Percentiles rank a stretch among this genome's conserved stretches.
Conservation (phyloP, 192 early-diverging fungal genomes). For the Paraglomus occultum region DNA sequence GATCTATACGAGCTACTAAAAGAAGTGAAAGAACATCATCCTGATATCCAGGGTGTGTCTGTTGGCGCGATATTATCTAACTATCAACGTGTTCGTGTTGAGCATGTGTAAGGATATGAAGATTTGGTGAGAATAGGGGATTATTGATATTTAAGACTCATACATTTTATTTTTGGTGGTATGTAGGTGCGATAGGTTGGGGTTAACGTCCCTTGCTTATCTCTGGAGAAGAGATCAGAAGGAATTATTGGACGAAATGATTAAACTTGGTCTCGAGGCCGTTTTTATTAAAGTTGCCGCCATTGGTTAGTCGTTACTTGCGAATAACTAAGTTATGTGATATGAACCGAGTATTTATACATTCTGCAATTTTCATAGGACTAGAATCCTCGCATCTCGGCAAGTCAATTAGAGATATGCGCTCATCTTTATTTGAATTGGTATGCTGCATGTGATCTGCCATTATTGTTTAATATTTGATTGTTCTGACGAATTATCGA, state of each 20-base stretch:
- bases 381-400: slow-evolving; percentile 73
- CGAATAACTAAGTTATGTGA: neutral
- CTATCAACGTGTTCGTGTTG: slow-evolving; percentile 96
- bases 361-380: slow-evolving; percentile 39
- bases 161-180: neutral
- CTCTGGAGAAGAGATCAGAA: slow-evolving; percentile 89
- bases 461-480: neutral
- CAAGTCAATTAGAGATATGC: slow-evolving; percentile 74
- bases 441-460: slow-evolving; percentile 35
- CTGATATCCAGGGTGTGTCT: slow-evolving; percentile 83
- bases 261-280: slow-evolving; percentile 69
- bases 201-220: slow-evolving; percentile 78
- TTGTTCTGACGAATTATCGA: too few species aligned
- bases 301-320: slow-evolving; percentile 41
- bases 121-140: slow-evolving; percentile 26
- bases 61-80: slow-evolving; percentile 95
- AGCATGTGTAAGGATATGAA: slow-evolving; percentile 74
- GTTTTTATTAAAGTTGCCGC: slow-evolving; percentile 94
- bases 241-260: slow-evolving; percentile 85
- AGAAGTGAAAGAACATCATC: slow-evolving; percentile 65
- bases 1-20: slow-evolving; percentile 78
- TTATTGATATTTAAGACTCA: neutral
- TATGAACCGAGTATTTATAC: slow-evolving; percentile 5
- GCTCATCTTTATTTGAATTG: slow-evolving; percentile 67
- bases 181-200: slow-evolving; percentile 76